Evolutionary conservation across 2,329 filamentous ascomycete genomes (phyloP).

Genomic region (Pseudofabraea citricarpa): DNA sequence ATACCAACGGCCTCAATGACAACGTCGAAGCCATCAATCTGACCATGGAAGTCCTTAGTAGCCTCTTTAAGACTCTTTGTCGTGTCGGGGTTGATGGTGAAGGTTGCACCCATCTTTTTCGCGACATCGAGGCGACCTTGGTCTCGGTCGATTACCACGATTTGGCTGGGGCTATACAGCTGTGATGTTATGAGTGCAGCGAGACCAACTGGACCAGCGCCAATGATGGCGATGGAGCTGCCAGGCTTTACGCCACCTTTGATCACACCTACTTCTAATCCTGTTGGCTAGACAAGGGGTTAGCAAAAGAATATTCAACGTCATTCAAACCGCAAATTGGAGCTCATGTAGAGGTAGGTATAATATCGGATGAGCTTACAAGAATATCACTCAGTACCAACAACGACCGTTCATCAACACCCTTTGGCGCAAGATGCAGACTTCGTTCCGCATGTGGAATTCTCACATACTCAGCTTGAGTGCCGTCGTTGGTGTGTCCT

Average conservation of each 20-base stretch:
- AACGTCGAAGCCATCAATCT: conserved; percentile 43
- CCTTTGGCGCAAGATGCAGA: background rate
- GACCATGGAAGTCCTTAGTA: conserved; percentile 34
- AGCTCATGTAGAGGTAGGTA: background rate
- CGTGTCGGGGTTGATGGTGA: conserved; percentile 36
- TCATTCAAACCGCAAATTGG: background rate
- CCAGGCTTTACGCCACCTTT: background rate
- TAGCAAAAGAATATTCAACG: background rate
- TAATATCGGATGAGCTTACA: background rate
- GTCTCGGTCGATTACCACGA: conserved; percentile 48
- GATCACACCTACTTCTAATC: background rate
- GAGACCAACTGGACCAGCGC: conserved; percentile 37
- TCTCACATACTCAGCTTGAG: conserved; percentile 1
- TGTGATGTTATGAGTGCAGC: conserved; percentile 42
- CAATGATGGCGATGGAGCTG: conserved; percentile 44
- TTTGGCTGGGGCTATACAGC: conserved; percentile 44
- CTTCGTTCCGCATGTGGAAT: background rate
- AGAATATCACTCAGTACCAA: background rate
- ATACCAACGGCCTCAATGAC: conserved; percentile 54
- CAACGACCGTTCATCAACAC: background rate
- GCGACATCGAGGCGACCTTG: conserved; percentile 41
- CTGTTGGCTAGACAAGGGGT: background rate
- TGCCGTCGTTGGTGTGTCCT: background rate
- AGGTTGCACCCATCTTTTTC: conserved; percentile 41
- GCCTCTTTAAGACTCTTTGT: conserved; percentile 26